Base-by-base conservation (phyloP, 371 early-diverging fungal species). In the Actinomucor elegans region DNA sequence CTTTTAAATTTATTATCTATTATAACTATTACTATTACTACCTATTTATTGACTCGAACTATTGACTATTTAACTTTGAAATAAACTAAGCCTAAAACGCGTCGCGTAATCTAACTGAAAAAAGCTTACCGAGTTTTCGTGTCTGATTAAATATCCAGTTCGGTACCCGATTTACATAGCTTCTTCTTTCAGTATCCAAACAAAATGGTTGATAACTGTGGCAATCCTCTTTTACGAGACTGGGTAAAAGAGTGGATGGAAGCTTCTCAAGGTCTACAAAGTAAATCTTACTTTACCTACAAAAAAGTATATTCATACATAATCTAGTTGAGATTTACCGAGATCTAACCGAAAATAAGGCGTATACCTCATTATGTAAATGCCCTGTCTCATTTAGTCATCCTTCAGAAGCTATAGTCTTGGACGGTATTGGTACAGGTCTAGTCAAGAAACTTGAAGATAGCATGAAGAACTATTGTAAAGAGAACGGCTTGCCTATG, bases 241-340 rank as follows among this genome's bases (percentile, higher is more conserved):
- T 88, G 87, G 87, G 60, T 88, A 12, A 70, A 69, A 17, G 85
- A 87, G 55, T 83, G 83, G 84, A 75, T 79, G 77, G 75, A 77
- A 24, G 33, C 60, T 18, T 77, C 78, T 1, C 59, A 65, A 54
- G 49, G 44, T 4, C 38, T 55, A 8, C 64, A 65, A 41, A 57
- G 48, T 33, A 83, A 78, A 37, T 44, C 70, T 0, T 83, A 74
- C 41, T 79, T 55, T 48, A 77, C 74, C 1, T 83, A 81, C 51
- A 81, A 73, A 64, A 85, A 77, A 71, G 88, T 85, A 65, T 15
- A 12, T 34, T n/a, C 10, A 12, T 29, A 14, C 1, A 10, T n/a
- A n/a, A n/a, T n/a, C n/a, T n/a, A n/a, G n/a, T n/a, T n/a, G n/a
- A n/a, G n/a, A n/a, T n/a, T n/a, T n/a, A 40, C 35, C 0, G n/a